These are phyloP conservation scores for Alopecurus myosuroides DNA, from an alignment of 176 grass and related monocot species.

Conservation along the genomic window DNA sequence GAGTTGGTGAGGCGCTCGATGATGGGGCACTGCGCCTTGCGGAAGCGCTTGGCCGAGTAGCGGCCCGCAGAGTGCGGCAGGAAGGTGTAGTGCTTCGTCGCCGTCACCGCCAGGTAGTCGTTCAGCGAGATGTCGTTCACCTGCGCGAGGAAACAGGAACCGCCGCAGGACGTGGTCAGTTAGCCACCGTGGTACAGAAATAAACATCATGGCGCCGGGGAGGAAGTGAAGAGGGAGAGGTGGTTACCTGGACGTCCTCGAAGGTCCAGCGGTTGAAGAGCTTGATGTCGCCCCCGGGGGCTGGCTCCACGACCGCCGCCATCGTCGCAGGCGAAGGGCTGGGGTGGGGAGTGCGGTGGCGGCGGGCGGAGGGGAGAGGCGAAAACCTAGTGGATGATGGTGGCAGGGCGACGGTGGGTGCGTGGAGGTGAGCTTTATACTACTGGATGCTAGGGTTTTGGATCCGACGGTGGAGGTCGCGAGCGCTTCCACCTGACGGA, in stretches of 20 bases:
- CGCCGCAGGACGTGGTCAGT: background rate
- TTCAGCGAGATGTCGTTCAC: slow-evolving; percentile 72
- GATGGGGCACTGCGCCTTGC: slow-evolving; percentile 91
- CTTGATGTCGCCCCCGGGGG: slow-evolving; percentile 47
- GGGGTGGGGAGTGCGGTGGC: background rate
- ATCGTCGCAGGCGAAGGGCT: background rate
- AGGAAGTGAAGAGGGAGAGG: background rate
- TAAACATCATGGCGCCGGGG: background rate
- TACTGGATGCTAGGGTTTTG: background rate
- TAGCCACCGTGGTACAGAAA: background rate
- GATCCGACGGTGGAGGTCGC: background rate
- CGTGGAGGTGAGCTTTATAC: background rate
- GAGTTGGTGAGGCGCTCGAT: slow-evolving; percentile 88
- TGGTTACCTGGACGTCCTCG: slow-evolving; percentile 59
- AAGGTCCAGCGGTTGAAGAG: slow-evolving; percentile 85
- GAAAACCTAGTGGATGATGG: background rate
- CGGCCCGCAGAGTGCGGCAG: slow-evolving; percentile 81
- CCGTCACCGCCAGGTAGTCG: slow-evolving; percentile 67
- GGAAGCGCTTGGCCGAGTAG: slow-evolving; percentile 80
- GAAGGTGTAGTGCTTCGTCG: slow-evolving; percentile 69
- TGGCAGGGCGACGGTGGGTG: background rate
- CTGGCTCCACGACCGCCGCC: slow-evolving; percentile 34
- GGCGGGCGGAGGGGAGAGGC: background rate
- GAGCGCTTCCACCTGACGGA: background rate
- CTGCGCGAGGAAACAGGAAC: slow-evolving; percentile 10